These are phyloP conservation scores for Sicyos baderoa DNA, from an alignment of 306 rosid genomes.

Conservation along the genomic window DNA sequence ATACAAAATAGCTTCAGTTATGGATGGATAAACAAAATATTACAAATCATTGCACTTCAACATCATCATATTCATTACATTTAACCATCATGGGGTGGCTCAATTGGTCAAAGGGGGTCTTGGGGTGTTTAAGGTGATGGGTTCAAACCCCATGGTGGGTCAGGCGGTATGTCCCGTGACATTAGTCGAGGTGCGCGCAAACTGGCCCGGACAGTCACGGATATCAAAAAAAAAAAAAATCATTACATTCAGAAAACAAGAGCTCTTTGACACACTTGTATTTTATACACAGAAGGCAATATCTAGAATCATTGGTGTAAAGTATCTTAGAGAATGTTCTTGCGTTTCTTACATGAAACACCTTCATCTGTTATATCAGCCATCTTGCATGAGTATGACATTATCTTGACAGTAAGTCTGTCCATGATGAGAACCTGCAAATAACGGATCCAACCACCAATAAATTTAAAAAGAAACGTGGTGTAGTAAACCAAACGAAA, in stretches of 20 bases:
- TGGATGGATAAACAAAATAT: too few species aligned
- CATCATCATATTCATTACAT: not conserved
- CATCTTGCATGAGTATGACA: conserved; percentile 97
- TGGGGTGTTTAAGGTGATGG: too few species aligned
- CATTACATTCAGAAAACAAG: not conserved
- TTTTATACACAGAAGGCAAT: conserved; percentile 7
- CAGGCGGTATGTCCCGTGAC: too few species aligned
- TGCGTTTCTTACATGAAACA: conserved; percentile 73
- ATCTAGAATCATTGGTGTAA: conserved; percentile 17
- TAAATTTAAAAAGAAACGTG: conserved; percentile 14
- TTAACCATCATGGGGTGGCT: too few species aligned
- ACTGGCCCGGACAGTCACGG: too few species aligned
- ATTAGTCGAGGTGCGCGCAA: too few species aligned
- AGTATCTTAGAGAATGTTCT: not conserved
- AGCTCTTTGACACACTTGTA: not conserved
- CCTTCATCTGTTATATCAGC: conserved; percentile 95
- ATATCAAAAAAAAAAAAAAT: too few species aligned
- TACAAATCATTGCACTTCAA: too few species aligned
- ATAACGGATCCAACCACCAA: conserved; percentile 24
- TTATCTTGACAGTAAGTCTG: conserved; percentile 83
- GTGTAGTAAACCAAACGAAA: not conserved
- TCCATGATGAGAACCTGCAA: conserved; percentile 94
- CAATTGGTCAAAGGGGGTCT: too few species aligned
- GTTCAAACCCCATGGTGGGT: too few species aligned
- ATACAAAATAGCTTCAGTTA: too few species aligned